phyloP scores from a whole-genome alignment of 805 yeast genomes.

The Lipomyces oligophaga region DNA sequence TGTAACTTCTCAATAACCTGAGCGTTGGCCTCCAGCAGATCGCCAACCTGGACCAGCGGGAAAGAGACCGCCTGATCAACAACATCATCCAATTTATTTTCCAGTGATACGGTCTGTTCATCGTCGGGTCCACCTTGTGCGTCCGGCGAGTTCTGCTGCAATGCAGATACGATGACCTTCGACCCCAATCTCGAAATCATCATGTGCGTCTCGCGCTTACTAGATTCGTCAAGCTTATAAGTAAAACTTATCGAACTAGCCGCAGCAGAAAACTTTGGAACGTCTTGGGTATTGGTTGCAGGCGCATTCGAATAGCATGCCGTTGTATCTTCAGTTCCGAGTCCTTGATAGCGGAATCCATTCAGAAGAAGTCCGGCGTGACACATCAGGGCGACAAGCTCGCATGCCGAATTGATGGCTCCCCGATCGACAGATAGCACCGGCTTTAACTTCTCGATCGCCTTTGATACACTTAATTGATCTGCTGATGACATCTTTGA shows the following conservation, averaged over 20 bases:
- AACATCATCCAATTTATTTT: slow-evolving; percentile 11
- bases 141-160: slow-evolving; percentile 16
- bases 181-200: slow-evolving; percentile 18
- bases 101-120: slow-evolving; percentile 12
- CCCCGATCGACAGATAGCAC: background rate
- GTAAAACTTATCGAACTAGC: slow-evolving; percentile 12
- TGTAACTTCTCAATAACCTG: background rate
- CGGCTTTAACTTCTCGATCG: too few relatives aligned
- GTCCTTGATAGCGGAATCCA: slow-evolving; percentile 19
- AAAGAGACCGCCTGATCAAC: slow-evolving; percentile 1
- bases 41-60: background rate
- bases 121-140: too few relatives aligned
- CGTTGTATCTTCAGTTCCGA: slow-evolving; percentile 1
- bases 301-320: background rate
- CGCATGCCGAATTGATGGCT: slow-evolving; percentile 8
- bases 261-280: slow-evolving; percentile 5
- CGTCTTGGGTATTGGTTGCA: background rate
- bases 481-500: too few relatives aligned
- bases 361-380: slow-evolving; percentile 20
- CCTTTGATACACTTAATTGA: too few relatives aligned
- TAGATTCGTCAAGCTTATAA: slow-evolving; percentile 16
- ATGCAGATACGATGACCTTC: slow-evolving; percentile 15
- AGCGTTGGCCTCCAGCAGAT: background rate
- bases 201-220: slow-evolving; percentile 16
- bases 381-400: slow-evolving; percentile 10